A percentile compares a stretch with the other conserved stretches of the same genome.
Conservation (phyloP, 371 early-diverging fungal species). For the Mucor indicus region DNA sequence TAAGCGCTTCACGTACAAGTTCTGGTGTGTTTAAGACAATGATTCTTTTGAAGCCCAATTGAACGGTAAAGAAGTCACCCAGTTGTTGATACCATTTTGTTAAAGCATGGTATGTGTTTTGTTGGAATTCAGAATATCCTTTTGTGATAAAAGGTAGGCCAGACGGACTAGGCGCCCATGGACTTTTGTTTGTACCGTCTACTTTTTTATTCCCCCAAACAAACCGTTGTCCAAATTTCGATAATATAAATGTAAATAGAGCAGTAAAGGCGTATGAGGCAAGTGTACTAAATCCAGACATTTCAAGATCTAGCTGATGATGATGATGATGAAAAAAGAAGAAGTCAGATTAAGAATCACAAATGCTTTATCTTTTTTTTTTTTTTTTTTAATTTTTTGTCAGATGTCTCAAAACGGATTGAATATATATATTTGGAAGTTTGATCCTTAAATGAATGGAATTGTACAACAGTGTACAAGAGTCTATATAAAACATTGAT, state of each 20-base stretch:
- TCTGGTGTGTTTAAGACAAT: constrained; percentile 30
- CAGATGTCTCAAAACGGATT: constrained; percentile 7
- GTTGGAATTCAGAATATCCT: constrained; percentile 18
- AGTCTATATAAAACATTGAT: too few relatives aligned
- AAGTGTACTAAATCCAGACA: constrained; percentile 2
- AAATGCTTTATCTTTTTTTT: neutral
- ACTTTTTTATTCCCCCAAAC: constrained; percentile 32
- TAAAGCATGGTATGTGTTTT: constrained; percentile 17
- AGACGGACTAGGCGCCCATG: constrained; percentile 36
- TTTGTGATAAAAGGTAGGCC: constrained; percentile 24
- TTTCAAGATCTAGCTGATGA: neutral
- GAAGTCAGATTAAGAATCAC: neutral
- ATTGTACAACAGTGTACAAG: too few relatives aligned
- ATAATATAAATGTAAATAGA: constrained; percentile 4
- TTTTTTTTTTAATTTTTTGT: too few relatives aligned
- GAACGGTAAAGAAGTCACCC: constrained; percentile 25
- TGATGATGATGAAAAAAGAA: neutral
- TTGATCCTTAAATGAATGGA: constrained; percentile 9
- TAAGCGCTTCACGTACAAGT: constrained; percentile 23
- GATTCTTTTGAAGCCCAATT: constrained; percentile 32
- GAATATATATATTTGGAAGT: constrained; percentile 10
- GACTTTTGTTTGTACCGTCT: constrained; percentile 34
- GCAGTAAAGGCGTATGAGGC: constrained; percentile 9
- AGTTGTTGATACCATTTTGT: constrained; percentile 32
- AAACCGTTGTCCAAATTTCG: constrained; percentile 5